These are phyloP conservation scores for Parachaetomium inaequale DNA, from an alignment of 495 filamentous ascomycete species.

Conservation along the genomic window DNA sequence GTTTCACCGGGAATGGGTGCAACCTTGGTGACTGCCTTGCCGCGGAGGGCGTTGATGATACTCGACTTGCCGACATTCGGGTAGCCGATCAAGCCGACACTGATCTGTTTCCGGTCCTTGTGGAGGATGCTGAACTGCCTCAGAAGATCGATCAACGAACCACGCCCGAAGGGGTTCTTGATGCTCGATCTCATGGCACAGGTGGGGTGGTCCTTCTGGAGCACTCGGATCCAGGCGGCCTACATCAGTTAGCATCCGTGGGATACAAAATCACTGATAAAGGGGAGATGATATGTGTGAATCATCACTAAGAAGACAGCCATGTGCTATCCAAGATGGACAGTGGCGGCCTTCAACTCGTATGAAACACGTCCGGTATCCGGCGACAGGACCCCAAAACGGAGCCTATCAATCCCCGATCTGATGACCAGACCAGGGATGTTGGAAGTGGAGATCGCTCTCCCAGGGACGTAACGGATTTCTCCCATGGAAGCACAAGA, in stretches of 20 bases:
- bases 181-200: constrained; percentile 90
- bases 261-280: constrained; percentile 12
- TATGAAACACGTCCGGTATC: constrained; percentile 57
- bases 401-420: constrained; percentile 67
- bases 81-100: constrained; percentile 83
- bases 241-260: constrained; percentile 24
- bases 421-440: constrained; percentile 54
- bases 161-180: constrained; percentile 79
- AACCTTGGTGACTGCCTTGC: constrained; percentile 88
- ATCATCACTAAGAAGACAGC: constrained; percentile 97
- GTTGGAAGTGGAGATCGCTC: constrained; percentile 63
- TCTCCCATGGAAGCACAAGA: constrained; percentile 59
- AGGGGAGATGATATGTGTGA: constrained; percentile 68
- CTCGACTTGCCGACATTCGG: constrained; percentile 75
- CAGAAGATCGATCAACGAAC: constrained; percentile 62
- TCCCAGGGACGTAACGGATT: constrained; percentile 99
- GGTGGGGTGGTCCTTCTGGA: constrained; percentile 73
- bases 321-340: constrained; percentile 48
- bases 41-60: constrained; percentile 87
- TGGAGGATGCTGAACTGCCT: constrained; percentile 94
- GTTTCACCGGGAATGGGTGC: constrained; percentile 96
- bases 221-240: constrained; percentile 34
- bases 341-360: constrained; percentile 78
- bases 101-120: constrained; percentile 86
- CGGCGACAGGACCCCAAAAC: constrained; percentile 83